Base-by-base conservation (phyloP, 148 eudicot species). In the Chenopodium album region DNA sequence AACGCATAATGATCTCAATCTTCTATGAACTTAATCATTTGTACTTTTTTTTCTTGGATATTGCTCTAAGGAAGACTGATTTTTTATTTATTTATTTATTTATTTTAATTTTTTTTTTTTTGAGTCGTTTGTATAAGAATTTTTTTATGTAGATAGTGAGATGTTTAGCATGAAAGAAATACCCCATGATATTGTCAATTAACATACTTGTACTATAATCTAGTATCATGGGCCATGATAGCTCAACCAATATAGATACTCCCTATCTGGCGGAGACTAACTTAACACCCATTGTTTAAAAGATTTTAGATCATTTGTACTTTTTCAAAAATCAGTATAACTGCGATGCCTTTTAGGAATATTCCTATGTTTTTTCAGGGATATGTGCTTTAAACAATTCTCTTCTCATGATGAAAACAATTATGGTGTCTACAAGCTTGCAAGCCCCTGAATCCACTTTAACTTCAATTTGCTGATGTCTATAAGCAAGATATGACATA, bases 121-220 rank as follows among this genome's bases (percentile, higher is more conserved):
- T 26, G 26, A 26, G 26, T 26, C 26, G 26, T 26, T 26, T 26
- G 26, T 26, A 26, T 26, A 0, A 26, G 29, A 31, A 71, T 10
- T 13, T n/a, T n/a, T n/a, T n/a, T 23, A 37, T 37, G 34, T 69
- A 80, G 72, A 26, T 62, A 37, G 26, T 44, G 46, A 44, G 31
- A 71, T 82, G 62, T 60, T 52, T 31, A 41, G 11, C 59, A 26
- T 65, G 73, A 37, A 59, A 37, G 68, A 44, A 52, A 32, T 76
- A 16, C n/a, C 63, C n/a, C n/a, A 13, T 71, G 64, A 56, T 56
- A 14, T 14, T 34, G 48, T 37, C 54, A 37, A 64, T 44, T 29
- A 23, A 28, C 34, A 64, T 64, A 28, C 12, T n/a, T 23, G 64
- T 44, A 28, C 12, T n/a, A 23, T n/a, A 31, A 47, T 34, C 68